A percentile compares a stretch with the other conserved stretches of the same genome.
Conservation (phyloP, 2,329 filamentous ascomycete species). For the Drechslerella coelobrocha region DNA sequence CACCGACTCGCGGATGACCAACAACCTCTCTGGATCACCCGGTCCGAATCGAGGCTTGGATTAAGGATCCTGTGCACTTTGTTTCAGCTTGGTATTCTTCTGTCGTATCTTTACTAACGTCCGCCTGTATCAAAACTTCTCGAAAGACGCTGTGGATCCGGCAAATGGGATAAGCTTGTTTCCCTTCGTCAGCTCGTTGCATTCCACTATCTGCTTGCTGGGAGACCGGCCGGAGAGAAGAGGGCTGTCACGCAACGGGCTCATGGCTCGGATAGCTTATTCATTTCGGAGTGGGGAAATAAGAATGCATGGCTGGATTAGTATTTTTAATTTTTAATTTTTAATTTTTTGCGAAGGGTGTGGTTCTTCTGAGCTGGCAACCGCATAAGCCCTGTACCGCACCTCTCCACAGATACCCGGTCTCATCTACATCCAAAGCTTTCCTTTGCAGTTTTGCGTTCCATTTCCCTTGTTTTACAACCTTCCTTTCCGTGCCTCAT, state of each 20-base stretch:
- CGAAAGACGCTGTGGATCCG: slow-evolving; percentile 47
- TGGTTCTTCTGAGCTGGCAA: slow-evolving; percentile 51
- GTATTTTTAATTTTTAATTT: slow-evolving; percentile 43
- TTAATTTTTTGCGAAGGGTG: slow-evolving; percentile 35
- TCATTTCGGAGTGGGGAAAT: slow-evolving; percentile 39
- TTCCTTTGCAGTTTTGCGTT: background rate
- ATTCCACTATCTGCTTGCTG: background rate
- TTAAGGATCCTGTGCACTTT: slow-evolving; percentile 50
- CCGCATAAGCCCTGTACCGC: slow-evolving; percentile 47
- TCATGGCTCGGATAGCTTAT: slow-evolving; percentile 40
- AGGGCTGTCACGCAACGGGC: slow-evolving; percentile 46
- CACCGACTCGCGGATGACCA: slow-evolving; percentile 50
- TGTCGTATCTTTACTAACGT: slow-evolving; percentile 5
- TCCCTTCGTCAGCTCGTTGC: slow-evolving; percentile 9
- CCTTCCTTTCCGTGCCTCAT: slow-evolving; percentile 51
- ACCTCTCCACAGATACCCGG: slow-evolving; percentile 43
- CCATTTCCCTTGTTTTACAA: slow-evolving; percentile 21
- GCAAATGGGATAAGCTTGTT: slow-evolving; percentile 51
- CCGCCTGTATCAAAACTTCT: slow-evolving; percentile 40
- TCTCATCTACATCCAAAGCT: slow-evolving; percentile 17
- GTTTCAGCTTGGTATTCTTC: slow-evolving; percentile 29
- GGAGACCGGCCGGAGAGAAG: slow-evolving; percentile 15
- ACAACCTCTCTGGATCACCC: slow-evolving; percentile 44
- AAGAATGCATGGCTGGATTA: background rate
- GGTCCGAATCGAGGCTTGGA: slow-evolving; percentile 40